Percentiles rank a stretch among this genome's conserved stretches.
Conservation (phyloP, 2,329 filamentous ascomycete species). For the Macrophomina phaseolina region DNA sequence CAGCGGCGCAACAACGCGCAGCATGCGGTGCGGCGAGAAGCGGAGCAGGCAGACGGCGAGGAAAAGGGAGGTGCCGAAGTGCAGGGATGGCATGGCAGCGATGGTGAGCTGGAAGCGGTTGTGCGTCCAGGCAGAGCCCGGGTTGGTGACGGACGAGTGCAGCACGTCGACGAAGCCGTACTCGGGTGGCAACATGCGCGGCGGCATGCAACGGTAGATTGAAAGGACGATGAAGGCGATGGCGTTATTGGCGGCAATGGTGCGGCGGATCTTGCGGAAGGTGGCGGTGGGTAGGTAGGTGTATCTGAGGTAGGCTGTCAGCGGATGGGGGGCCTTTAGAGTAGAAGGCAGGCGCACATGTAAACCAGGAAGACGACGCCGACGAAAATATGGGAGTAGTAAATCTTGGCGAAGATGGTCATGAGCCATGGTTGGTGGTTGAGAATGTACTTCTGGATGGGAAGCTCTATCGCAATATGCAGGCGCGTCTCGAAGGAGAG, state of each 20-base stretch:
- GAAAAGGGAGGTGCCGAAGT: conserved; percentile 52
- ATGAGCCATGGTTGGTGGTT: conserved; percentile 45
- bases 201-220: conserved; percentile 56
- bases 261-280: conserved; percentile 53
- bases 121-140: conserved; percentile 46
- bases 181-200: conserved; percentile 53
- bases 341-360: conserved; percentile 41
- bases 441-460: conserved; percentile 50
- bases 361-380: conserved; percentile 56
- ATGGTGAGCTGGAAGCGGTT: conserved; percentile 56
- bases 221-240: conserved; percentile 57
- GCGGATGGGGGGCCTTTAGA: neutral
- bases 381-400: conserved; percentile 55
- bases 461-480: conserved; percentile 49
- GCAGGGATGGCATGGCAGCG: conserved; percentile 57
- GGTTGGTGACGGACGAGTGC: conserved; percentile 36
- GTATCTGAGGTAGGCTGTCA: neutral
- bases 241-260: conserved; percentile 56
- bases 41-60: conserved; percentile 43
- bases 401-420: conserved; percentile 49
- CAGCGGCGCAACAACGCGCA: conserved; percentile 47
- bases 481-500: conserved; percentile 47
- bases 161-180: conserved; percentile 57
- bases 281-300: conserved; percentile 49
- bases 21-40: conserved; percentile 49